phyloP scores from a whole-genome alignment of 2,329 filamentous ascomycete genomes.

The Fusarium sp. region DNA sequence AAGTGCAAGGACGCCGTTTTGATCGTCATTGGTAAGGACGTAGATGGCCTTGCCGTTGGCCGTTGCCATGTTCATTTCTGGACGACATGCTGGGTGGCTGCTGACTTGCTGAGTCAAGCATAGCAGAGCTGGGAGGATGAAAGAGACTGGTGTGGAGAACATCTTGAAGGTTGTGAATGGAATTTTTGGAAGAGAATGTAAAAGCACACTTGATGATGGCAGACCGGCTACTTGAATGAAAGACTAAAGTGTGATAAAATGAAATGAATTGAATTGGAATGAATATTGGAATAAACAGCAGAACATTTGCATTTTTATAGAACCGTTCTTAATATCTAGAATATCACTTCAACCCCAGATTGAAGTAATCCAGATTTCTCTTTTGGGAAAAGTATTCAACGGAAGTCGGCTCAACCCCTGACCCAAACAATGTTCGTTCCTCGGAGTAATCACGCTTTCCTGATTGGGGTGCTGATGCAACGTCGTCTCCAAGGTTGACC shows the following conservation, averaged over 20 bases:
- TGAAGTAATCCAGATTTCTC: conserved; percentile 8
- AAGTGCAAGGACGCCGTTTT: conserved; percentile 62
- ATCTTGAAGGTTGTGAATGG: background rate
- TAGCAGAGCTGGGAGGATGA: background rate
- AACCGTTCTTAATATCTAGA: background rate
- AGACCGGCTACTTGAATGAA: conserved; percentile 15
- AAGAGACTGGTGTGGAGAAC: background rate
- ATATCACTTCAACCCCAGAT: background rate
- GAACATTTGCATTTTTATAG: background rate
- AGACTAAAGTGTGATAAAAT: background rate
- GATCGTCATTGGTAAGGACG: conserved; percentile 63
- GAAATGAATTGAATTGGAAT: background rate
- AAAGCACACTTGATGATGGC: background rate
- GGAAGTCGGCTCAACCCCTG: background rate
- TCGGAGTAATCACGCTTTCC: conserved; percentile 7
- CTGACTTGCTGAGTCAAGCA: conserved; percentile 1
- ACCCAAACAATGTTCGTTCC: background rate
- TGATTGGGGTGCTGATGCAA: background rate
- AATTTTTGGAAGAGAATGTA: background rate
- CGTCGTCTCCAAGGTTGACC: background rate
- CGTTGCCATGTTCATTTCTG: background rate
- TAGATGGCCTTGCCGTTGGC: conserved; percentile 61
- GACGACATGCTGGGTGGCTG: conserved; percentile 12
- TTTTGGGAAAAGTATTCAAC: background rate
- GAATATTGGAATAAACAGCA: background rate